Percentiles rank a stretch among this genome's conserved stretches.
Conservation (phyloP, 768 basidiomycete genomes). For the Psilocybe subaeruginosa region DNA sequence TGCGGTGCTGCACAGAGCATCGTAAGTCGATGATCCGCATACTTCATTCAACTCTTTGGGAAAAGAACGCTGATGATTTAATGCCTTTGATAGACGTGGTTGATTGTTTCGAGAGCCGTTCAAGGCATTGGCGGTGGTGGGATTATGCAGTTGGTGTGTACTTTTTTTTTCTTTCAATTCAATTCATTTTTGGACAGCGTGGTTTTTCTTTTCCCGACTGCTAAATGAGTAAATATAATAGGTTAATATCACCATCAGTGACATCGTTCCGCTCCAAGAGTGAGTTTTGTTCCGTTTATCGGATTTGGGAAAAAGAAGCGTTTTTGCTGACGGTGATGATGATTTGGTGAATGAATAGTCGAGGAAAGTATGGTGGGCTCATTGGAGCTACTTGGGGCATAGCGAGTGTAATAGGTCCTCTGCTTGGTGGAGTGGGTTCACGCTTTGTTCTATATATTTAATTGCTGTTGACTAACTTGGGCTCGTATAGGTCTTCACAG, state of each 20-base stretch:
- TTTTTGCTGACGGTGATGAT: background rate
- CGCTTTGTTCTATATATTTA: background rate
- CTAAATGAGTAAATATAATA: constrained; percentile 17
- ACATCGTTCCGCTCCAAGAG: constrained; percentile 84
- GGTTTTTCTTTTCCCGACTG: background rate
- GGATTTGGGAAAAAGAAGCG: background rate
- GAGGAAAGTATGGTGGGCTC: constrained; percentile 78
- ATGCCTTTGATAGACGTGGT: constrained; percentile 49
- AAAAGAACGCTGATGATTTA: background rate
- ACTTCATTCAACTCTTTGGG: no score
- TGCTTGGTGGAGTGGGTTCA: constrained; percentile 75
- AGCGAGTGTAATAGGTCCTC: constrained; percentile 73
- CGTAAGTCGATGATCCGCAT: constrained; percentile 29
- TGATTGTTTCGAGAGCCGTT: constrained; percentile 75
- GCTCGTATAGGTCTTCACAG: constrained; percentile 57
- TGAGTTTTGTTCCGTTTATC: constrained; percentile 32
- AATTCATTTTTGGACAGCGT: background rate
- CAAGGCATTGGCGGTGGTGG: constrained; percentile 88
- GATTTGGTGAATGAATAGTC: constrained; percentile 37
- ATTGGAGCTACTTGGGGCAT: constrained; percentile 84
- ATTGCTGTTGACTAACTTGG: constrained; percentile 7
- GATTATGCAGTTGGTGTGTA: constrained; percentile 65
- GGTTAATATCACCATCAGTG: constrained; percentile 77
- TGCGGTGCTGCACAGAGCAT: constrained; percentile 83
- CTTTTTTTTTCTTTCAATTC: background rate